Base-by-base conservation (phyloP, 441 rosid species). In the Jatropha multifida region DNA sequence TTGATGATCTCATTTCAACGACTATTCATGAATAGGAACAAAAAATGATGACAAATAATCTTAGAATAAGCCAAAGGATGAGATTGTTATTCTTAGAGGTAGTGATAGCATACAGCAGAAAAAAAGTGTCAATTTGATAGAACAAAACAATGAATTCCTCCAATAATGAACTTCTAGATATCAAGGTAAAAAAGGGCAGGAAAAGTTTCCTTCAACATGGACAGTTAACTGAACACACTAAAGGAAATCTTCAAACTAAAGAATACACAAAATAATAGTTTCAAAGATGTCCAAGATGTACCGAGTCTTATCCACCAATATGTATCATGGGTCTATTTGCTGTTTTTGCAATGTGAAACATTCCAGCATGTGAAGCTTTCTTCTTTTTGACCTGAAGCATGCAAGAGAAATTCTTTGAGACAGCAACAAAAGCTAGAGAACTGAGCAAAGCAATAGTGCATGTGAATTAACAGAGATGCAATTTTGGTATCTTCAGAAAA, bases 301-400 rank as follows among this genome's bases (percentile, higher is more conserved):
- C 84, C 73, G 44, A 40, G 15, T 76, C 78, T 86, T 71, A 92
- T 82, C 99, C 99, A 74, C 99, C 97, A 5, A 93, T 93, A 83
- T 91, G 98, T 82, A 93, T 89, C 99, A 93, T 94, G 7, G 99
- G 99, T 79, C 97, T 87, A 73, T 94, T 94, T 13, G 88, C 88
- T 20, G 99, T 94, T 85, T 90, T 91, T 18, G 97, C 96, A 76
- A 94, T 88, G 84, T 93, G 94, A 78, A 93, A 88, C 99, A 94
- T 94, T 77, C 99, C 99, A 54, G 97, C 97, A 80, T 94, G 99
- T 11, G 93, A 81, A 37, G 93, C 93, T 87, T 93, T 93, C 85
- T 94, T 91, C 85, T 87, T 89, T 85, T 93, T 94, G 71, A 93
- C 94, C 98, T 93, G 85, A 75, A 80, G 46, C 77, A 81, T 58